Conservation (phyloP, 2,329 filamentous ascomycete genomes). For the Cladophialophora exuberans region DNA sequence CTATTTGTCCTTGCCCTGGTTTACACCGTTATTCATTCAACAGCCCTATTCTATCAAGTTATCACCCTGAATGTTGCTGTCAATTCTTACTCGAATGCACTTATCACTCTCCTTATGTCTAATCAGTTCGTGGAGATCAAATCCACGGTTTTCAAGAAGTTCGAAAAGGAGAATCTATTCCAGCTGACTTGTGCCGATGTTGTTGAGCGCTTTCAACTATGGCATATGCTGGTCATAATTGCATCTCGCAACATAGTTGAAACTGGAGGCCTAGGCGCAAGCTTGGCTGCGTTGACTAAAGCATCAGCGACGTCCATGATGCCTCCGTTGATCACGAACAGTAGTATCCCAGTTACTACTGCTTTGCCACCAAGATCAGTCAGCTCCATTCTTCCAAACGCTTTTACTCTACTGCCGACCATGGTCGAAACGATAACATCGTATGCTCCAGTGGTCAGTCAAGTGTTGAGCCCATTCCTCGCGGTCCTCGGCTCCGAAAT, state of each 20-base stretch:
- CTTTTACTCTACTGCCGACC: conserved; percentile 83
- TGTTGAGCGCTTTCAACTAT: conserved; percentile 93
- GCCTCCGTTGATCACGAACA: conserved; percentile 49
- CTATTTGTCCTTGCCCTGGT: conserved; percentile 85
- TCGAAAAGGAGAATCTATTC: conserved; percentile 97
- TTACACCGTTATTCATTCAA: conserved; percentile 87
- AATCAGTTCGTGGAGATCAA: conserved; percentile 99
- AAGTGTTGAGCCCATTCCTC: conserved; percentile 89
- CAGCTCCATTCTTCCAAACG: conserved; percentile 80
- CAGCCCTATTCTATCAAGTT: conserved; percentile 93
- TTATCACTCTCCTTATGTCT: conserved; percentile 87
- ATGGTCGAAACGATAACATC: conserved; percentile 49
- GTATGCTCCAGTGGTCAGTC: conserved; percentile 59
- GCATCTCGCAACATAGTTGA: conserved; percentile 95
- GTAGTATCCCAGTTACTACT: conserved; percentile 58
- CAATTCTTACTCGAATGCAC: conserved; percentile 96
- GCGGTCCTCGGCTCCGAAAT: conserved; percentile 96
- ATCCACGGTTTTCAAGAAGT: conserved; percentile 96
- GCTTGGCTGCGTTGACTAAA: conserved; percentile 40
- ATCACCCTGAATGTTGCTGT: conserved; percentile 97
- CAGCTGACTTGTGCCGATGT: conserved; percentile 96
- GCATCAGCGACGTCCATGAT: conserved; percentile 42
- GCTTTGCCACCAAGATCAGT: conserved; percentile 54
- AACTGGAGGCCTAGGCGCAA: conserved; percentile 76
- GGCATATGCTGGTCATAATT: conserved; percentile 96